Base-by-base conservation (phyloP, 768 basidiomycete species). In the Mycena galericulata region DNA sequence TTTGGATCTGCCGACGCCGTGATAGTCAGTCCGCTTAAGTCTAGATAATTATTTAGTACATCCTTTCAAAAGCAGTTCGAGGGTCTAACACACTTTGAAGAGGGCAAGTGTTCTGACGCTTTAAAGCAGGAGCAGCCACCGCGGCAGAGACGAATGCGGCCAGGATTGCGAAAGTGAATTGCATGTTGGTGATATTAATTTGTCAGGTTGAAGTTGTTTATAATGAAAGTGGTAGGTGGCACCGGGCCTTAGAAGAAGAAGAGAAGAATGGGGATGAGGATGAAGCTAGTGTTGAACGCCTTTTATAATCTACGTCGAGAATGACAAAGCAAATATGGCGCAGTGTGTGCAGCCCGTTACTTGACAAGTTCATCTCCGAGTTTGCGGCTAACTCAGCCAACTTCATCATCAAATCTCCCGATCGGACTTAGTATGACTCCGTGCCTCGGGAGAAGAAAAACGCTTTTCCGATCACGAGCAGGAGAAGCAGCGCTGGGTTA, bases 71-170 rank as follows among this genome's bases (percentile, higher is more conserved):
- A 12, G 9, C 30, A 3, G 22, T 7, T 15, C 2, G 4, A 8
- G 7, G n/a, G 8, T 41, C 2, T 15, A 27, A 34, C 56, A 15
- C 36, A 69, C 67, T 64, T 17, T 69, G 47, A 22, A 69, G 50
- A 3, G 62, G 49, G 36, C 67, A 69, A 26, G 50, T 9, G 56
- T 57, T 64, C 56, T 69, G 62, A 14, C 67, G 67, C 62, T 59
- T 69, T 12, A 24, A 38, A 20, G 67, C 56, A 17, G 67, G 61
- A 12, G 62, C 62, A 24, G 67, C 67, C 40, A 43, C 30, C 34
- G 54, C 67, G 30, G 62, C 43, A 22, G 67, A 57, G 18, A 59
- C 61, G 27, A 69, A 51, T 17, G 43, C 53, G 30, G 57, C 56
- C 8, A 69, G 61, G 49, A 64, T 14, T 6, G 54, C 62, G 34